Conservation (phyloP, 2,329 filamentous ascomycete species). For the Penicillium glabrum region DNA sequence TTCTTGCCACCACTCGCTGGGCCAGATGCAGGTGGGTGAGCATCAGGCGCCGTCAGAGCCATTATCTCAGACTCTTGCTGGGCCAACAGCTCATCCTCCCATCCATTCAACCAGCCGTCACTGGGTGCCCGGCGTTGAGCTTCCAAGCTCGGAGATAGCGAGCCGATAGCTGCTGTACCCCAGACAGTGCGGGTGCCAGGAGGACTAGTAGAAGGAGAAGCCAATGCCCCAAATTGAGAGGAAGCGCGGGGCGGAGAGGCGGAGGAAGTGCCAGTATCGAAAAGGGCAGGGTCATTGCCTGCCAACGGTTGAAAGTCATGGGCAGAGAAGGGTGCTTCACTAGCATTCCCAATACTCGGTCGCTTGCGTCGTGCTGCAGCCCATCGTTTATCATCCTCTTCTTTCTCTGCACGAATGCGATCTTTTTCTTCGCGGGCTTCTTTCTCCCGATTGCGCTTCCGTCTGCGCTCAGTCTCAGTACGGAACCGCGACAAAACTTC, state of each 20-base stretch:
- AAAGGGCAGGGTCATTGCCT: slow-evolving; percentile 30
- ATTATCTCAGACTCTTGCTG: slow-evolving; percentile 57
- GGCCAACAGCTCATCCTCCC: slow-evolving; percentile 72
- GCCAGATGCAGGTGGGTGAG: slow-evolving; percentile 14
- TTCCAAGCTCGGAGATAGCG: slow-evolving; percentile 57
- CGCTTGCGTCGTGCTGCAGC: slow-evolving; percentile 65
- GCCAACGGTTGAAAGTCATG: slow-evolving; percentile 67
- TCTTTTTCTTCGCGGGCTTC: slow-evolving; percentile 84
- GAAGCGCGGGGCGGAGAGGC: slow-evolving; percentile 44
- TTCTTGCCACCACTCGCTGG: slow-evolving; percentile 48
- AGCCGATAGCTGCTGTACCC: slow-evolving; percentile 73
- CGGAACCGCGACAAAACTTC: slow-evolving; percentile 74
- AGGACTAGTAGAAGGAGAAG: slow-evolving; percentile 79
- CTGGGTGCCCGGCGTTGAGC: slow-evolving; percentile 48
- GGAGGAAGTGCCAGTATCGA: slow-evolving; percentile 35
- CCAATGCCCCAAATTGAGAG: slow-evolving; percentile 55
- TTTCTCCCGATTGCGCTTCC: slow-evolving; percentile 79
- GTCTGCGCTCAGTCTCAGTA: slow-evolving; percentile 72
- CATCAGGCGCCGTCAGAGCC: slow-evolving; percentile 46
- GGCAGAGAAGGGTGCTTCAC: slow-evolving; percentile 52
- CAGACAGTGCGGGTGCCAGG: slow-evolving; percentile 78
- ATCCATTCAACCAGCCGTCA: slow-evolving; percentile 85
- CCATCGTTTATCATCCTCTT: slow-evolving; percentile 69
- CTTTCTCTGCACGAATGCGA: slow-evolving; percentile 74
- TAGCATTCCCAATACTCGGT: slow-evolving; percentile 47